Conservation (phyloP, 805 yeast species). For the Candida ulmi region DNA sequence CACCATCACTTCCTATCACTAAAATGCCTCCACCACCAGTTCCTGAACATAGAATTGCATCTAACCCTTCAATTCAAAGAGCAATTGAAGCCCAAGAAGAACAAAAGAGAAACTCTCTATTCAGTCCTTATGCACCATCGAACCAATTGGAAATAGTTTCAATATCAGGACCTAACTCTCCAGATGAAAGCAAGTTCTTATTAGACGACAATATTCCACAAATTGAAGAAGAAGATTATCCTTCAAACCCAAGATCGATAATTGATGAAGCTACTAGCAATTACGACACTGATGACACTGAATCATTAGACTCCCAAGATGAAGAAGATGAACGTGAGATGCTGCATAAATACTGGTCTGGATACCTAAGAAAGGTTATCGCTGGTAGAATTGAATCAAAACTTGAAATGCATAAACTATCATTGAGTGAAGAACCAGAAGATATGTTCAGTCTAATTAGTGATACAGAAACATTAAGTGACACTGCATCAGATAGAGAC, state of each 20-base stretch:
- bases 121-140: neutral
- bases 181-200: neutral
- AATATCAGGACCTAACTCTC: neutral
- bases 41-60: slow-evolving; percentile 22
- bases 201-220: no score
- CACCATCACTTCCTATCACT: neutral
- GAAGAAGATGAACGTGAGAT: slow-evolving; percentile 7
- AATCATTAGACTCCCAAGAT: no score
- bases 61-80: slow-evolving; percentile 12
- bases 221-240: slow-evolving; percentile 1
- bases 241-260: slow-evolving; percentile 6
- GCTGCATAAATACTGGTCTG: neutral
- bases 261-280: slow-evolving; percentile 7
- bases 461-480: slow-evolving; percentile 8
- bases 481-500: slow-evolving; percentile 6
- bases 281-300: slow-evolving; percentile 3
- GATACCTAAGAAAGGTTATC: slow-evolving; percentile 16
- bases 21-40: slow-evolving; percentile 14
- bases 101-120: neutral
- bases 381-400: slow-evolving; percentile 21
- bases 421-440: slow-evolving; percentile 12
- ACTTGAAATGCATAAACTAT: slow-evolving; percentile 10
- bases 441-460: slow-evolving; percentile 2
- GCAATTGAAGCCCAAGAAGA: slow-evolving; percentile 6
- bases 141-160: neutral